Base-by-base conservation (phyloP, 148 eudicot species). In the Fagopyrum tataricum region DNA sequence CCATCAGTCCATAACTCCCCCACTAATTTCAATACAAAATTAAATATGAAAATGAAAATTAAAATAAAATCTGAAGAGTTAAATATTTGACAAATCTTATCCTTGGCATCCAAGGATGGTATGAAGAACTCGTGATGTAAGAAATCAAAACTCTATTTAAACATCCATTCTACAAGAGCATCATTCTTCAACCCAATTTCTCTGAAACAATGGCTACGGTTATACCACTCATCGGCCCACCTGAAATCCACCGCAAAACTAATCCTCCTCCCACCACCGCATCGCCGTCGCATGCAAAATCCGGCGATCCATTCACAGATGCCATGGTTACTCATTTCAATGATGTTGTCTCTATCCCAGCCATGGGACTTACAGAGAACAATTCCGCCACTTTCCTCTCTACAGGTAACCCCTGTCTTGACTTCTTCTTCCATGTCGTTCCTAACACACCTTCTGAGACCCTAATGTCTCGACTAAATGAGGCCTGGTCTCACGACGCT, bases 391-490 rank as follows among this genome's bases (percentile, higher is more conserved):
- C 80, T 5, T 74, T 46, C 40, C 67, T 70, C 37, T 44, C 80
- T 15, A 56, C 74, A 44, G 74, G 74, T 10, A 78, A 78, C 44
- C 77, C 80, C 5, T 78, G 77, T 59, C 77, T 74, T 9, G 80
- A 78, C 55, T 70, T 78, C 73, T 78, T 78, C 70, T 78, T 78
- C 68, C 80, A 78, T 12, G 51, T 74, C 43, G 80, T 74, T 41
- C 80, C 80, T 4, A 13, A 52, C 23, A 78, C 80, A 14, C 80
- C 74, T 2, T 20, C 76, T 1, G 51, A 18, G 11, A 8, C 61
- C 23, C 9, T 78, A 4, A 20, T n/a, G 42, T 4, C 31, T 3
- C 74, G 68, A 55, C 77, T 78, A 31, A 7, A 58, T 0, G 6
- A 4, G 11, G 48, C 81, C 15, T 78, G 77, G 77, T 58, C 24